Conservation (phyloP, 257 asterid species). For the Solanum sejunctum region DNA sequence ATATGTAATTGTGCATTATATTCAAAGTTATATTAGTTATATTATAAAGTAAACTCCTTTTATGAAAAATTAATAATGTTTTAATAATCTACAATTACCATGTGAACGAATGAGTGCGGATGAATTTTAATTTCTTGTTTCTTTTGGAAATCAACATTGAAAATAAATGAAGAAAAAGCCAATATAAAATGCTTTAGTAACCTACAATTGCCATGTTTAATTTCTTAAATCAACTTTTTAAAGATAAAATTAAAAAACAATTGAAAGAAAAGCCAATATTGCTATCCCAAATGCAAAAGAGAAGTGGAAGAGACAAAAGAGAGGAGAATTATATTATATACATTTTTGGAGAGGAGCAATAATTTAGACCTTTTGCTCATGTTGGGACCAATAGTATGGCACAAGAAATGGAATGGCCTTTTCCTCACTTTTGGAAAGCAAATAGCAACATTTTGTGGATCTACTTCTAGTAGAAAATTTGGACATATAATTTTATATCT, state of each 20-base stretch:
- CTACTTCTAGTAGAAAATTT: neutral
- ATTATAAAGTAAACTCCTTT: neutral
- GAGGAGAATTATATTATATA: neutral
- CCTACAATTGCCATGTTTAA: neutral
- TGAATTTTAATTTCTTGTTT: neutral
- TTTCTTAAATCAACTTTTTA: neutral
- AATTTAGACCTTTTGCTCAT: neutral
- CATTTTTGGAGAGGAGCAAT: neutral
- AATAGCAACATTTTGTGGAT: neutral
- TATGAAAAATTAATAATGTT: neutral
- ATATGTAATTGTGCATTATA: neutral
- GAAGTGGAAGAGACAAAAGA: neutral
- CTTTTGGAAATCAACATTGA: too few relatives aligned
- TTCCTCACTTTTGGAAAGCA: neutral
- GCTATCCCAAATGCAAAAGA: neutral
- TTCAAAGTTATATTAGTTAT: neutral
- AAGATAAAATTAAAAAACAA: neutral
- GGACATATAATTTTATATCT: too few relatives aligned
- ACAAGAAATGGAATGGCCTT: neutral
- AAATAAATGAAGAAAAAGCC: too few relatives aligned
- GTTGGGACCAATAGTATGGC: neutral
- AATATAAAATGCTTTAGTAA: neutral
- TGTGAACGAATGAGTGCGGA: neutral
- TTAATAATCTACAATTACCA: neutral
- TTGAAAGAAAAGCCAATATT: neutral